These are phyloP conservation scores for Begonia loranthoides DNA, from an alignment of 306 rosid genomes.

Conservation along the genomic window DNA sequence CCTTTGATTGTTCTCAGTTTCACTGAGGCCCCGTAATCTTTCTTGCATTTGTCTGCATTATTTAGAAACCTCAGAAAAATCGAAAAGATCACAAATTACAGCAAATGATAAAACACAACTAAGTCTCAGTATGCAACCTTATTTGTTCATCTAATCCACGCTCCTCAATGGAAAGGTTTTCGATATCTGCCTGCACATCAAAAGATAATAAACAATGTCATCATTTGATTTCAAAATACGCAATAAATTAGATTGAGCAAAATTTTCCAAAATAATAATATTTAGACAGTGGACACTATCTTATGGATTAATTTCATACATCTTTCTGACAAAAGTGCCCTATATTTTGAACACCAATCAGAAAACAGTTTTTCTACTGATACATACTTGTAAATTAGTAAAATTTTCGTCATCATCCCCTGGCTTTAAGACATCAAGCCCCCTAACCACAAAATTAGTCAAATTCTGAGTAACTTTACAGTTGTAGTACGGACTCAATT, in stretches of 20 bases:
- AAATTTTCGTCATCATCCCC: slow-evolving; percentile 69
- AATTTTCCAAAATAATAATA: no score
- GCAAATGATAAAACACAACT: slow-evolving; percentile 11
- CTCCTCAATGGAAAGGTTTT: slow-evolving; percentile 64
- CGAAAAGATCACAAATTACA: slow-evolving; percentile 5
- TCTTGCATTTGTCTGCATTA: slow-evolving; percentile 90
- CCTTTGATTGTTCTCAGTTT: slow-evolving; percentile 84
- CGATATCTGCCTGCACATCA: slow-evolving; percentile 68
- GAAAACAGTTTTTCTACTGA: slow-evolving; percentile 9
- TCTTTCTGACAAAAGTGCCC: slow-evolving; percentile 3
- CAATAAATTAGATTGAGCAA: no score
- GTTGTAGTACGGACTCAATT: slow-evolving; percentile 6
- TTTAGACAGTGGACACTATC: no score
- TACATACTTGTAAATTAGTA: slow-evolving; percentile 69
- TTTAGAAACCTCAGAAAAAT: slow-evolving; percentile 15
- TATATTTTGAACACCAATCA: slow-evolving; percentile 5
- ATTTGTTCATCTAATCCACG: slow-evolving; percentile 61
- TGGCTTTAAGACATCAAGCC: slow-evolving; percentile 68
- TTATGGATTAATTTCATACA: not conserved
- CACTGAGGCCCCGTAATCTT: slow-evolving; percentile 66
- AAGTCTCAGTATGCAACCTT: slow-evolving; percentile 38
- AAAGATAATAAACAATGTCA: slow-evolving; percentile 12
- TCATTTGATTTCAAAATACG: not conserved
- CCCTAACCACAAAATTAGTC: slow-evolving; percentile 42
- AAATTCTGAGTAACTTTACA: slow-evolving; percentile 16